Evolutionary conservation across 2,329 filamentous ascomycete species (phyloP), one percentile per base, ranked within the genome.

Genomic region (Phoma sp.): DNA sequence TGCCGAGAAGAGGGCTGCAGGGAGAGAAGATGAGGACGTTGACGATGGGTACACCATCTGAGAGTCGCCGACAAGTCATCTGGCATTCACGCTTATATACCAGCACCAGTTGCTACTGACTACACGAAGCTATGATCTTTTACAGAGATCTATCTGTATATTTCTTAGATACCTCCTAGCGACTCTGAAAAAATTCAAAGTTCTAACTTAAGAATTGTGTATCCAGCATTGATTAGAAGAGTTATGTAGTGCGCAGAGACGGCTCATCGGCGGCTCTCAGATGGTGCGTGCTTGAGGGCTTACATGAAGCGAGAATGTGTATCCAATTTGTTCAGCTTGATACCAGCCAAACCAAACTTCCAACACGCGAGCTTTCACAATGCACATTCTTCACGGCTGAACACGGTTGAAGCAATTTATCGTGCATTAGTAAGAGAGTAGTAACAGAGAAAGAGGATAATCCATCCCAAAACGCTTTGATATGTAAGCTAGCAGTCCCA

Each of bases 1-100:
- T 67, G 92, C 88, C 0, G 93, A 97, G 80, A 82, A 81, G 70
- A 82, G 87, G 70, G 76, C 88, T 36, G 81, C 82, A 55, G 86
- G 85, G 8, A 77, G 85, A 72, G 88, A 84, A 17, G 87, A 84
- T 17, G 84, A 73, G 6, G 64, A 70, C 9, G 59, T 61, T 4
- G 58, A 58, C 29, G 58, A 53, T 21, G 50, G 61, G 22, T 60
- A 17, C 17, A 17, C 17, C 17, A 17, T 17, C 17, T 17, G 17
- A 17, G 17, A 17, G 17, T 17, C 17, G 17, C 17, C 17, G 17
- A 17, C 2, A 2, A 17, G 17, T 17, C 17, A 17, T 2, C 2
- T 17, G 17, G 17, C 17, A 17, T 17, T 17, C 17, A 17, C 17
- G 17, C 17, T 17, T 17, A 17, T 17, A 17, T 17, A 17, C 17